Base-by-base conservation (phyloP, 768 basidiomycete species). In the Sarcodon sp. region DNA sequence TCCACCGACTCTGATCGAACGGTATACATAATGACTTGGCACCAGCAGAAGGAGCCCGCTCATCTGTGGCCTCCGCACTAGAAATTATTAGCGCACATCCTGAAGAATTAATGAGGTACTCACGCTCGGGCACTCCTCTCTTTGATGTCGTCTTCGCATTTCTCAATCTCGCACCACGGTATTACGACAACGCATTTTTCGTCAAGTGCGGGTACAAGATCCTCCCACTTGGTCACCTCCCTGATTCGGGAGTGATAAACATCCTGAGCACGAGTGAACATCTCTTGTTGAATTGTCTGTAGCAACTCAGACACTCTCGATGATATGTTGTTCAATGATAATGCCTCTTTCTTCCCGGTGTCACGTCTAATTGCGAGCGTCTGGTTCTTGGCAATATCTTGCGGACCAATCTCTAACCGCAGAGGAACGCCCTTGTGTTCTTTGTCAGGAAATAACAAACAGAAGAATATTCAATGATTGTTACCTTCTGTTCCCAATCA, bases 111-210 rank as follows among this genome's bases (percentile, higher is more conserved):
- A 54, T 36, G 37, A 50, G 51, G 27, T 9, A 69, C 75, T 71
- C 64, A 93, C 88, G 84, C 78, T 63, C 79, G 72, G 49, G 80
- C 89, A 60, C 83, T 89, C 52, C 87, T 74, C 58, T 98, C 91
- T 71, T 99, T 98, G 73, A 99, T 97, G 57, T 92, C 88, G 61
- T 99, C 94, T 64, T 99, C 96, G 59, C 96, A 99, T 11, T 72
- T 74, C 61, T 87, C 88, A 15, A 69, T 75, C 65, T 98, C 91
- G 65, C 96, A 98, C 96, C 96, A 99, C 3, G 96, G 96, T 50
- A 98, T 77, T 47, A 85, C 85, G 16, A 84, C 80, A 35, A 91
- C 72, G 59, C 81, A 80, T 70, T 96, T 97, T 61, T 71, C 70
- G 64, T 99, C 94, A 38, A 99, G 70, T 7, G 84, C 75, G 4